Evolutionary conservation across 2,329 filamentous ascomycete genomes (phyloP).

Genomic region (Neospermospora avenae): DNA sequence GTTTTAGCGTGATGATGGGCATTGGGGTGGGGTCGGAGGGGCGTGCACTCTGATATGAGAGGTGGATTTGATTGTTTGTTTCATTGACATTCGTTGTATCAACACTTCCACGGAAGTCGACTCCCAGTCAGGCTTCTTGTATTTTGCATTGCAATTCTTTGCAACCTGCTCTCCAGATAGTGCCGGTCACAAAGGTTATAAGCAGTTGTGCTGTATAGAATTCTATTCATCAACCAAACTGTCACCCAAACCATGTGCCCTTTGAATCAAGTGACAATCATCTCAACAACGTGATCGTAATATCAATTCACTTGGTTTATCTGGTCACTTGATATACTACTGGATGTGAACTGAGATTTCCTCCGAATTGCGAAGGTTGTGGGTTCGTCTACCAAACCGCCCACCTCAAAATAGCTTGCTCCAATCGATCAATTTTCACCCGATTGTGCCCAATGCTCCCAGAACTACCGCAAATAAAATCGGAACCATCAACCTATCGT

Average conservation of each 20-base stretch:
- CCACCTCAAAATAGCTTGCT: not conserved
- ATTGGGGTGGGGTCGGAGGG: constrained; percentile 11
- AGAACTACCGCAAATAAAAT: not conserved
- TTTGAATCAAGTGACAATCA: not conserved
- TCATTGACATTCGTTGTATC: constrained; percentile 37
- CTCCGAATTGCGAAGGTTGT: not conserved
- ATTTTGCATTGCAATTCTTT: constrained; percentile 21
- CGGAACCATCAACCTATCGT: not conserved
- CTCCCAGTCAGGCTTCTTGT: constrained; percentile 25
- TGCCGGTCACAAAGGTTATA: constrained; percentile 29
- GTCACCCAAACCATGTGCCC: not conserved
- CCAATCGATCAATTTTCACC: not conserved
- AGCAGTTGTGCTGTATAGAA: constrained; percentile 21
- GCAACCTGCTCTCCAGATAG: constrained; percentile 19
- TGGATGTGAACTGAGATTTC: too few relatives aligned
- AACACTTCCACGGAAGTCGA: constrained; percentile 32
- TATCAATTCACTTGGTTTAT: not conserved
- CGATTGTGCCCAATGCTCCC: not conserved
- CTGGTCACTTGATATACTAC: not conserved
- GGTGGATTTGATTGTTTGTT: constrained; percentile 15
- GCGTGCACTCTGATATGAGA: constrained; percentile 26
- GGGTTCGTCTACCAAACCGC: not conserved
- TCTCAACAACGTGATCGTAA: not conserved
- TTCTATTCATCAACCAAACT: not conserved
- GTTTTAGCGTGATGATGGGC: constrained; percentile 37